Percentiles rank a stretch among this genome's conserved stretches.
These are phyloP conservation scores for Penicillium sclerotiorum DNA, from an alignment of 2,329 filamentous ascomycete species.

Conservation along the genomic window DNA sequence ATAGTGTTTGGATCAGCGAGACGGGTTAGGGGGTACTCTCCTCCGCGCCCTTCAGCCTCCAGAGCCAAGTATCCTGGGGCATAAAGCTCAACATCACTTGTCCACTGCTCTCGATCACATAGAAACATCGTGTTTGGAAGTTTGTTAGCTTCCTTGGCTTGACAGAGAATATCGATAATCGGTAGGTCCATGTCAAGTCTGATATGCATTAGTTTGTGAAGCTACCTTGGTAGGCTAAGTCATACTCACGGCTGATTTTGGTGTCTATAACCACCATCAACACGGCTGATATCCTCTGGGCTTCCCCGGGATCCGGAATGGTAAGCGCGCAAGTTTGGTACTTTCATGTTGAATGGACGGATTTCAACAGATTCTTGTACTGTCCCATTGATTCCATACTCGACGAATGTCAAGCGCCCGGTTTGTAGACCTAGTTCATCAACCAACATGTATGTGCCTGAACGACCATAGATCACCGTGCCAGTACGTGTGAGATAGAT, in stretches of 20 bases:
- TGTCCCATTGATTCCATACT: conserved; percentile 6
- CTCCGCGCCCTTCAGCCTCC: conserved; percentile 14
- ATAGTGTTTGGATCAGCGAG: conserved; percentile 4
- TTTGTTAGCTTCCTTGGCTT: conserved; percentile 16
- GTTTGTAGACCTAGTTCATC: conserved; percentile 7
- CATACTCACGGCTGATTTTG: conserved; percentile 8
- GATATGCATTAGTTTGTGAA: conserved; percentile 1
- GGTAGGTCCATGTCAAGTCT: conserved; percentile 20
- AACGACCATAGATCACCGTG: conserved; percentile 1
- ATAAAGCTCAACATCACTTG: conserved; percentile 18
- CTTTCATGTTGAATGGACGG: conserved; percentile 6
- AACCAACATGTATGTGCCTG: conserved; percentile 8
- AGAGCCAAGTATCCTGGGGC: conserved; percentile 20
- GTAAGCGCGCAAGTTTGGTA: background rate
- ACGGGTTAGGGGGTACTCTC: conserved; percentile 8
- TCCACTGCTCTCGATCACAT: conserved; percentile 21
- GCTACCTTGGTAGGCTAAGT: background rate
- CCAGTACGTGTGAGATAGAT: conserved; percentile 8
- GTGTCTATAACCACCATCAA: conserved; percentile 4
- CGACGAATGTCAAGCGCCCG: conserved; percentile 5
- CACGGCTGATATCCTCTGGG: background rate
- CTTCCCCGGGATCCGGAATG: background rate
- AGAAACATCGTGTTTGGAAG: conserved; percentile 10
- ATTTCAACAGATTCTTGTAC: conserved; percentile 3
- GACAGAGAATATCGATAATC: conserved; percentile 18